Base-by-base conservation (phyloP, 176 grass and related monocot species). In the Aechmea fasciata region DNA sequence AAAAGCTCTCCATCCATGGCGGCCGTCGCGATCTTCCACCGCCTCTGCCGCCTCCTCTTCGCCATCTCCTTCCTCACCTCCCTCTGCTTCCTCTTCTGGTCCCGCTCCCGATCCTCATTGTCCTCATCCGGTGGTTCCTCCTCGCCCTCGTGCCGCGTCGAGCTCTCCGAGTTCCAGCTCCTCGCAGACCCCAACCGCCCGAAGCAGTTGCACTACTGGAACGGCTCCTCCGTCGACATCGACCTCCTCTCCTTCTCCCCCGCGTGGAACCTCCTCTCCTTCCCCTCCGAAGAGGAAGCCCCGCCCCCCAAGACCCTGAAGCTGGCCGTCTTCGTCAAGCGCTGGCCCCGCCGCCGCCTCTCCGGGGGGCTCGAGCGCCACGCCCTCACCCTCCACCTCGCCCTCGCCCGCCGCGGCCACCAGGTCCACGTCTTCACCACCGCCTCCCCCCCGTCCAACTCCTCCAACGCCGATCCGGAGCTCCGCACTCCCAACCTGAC, bases 371-470 rank as follows among this genome's bases (percentile, higher is more conserved):
- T 86, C 13, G 83, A 86, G 64, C 62, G 83, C n/a, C 83, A 86
- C 29, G 83, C 83, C 6, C 20, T 81, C 13, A 86, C 78, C 18
- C 74, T 86, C 3, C 83, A 86, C 73, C 47, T 75, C 15, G 62
- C 65, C 29, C 84, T 82, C 48, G 79, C 84, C 10, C 75, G 76
- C 17, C 71, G 84, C 68, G 83, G 83, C 23, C 83, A 86, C 18
- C 48, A 78, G 63, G 19, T 87, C 22, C 84, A 87, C 73, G 69
- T 87, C 66, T 87, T 87, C 66, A 87, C 79, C 64, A 81, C 83
- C 25, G 82, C 79, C 64, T 77, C 83, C 25, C n/a, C 69, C n/a
- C 14, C 23, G 11, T 70, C 74, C 53, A 51, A 19, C 4, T 68
- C 65, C 71, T 7, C 54, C 18, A 13, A 17, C 55, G 22, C 69